Evolutionary conservation across 768 basidiomycete genomes (phyloP), one percentile per base, ranked within the genome.

Genomic region (Amanita polypyramis): DNA sequence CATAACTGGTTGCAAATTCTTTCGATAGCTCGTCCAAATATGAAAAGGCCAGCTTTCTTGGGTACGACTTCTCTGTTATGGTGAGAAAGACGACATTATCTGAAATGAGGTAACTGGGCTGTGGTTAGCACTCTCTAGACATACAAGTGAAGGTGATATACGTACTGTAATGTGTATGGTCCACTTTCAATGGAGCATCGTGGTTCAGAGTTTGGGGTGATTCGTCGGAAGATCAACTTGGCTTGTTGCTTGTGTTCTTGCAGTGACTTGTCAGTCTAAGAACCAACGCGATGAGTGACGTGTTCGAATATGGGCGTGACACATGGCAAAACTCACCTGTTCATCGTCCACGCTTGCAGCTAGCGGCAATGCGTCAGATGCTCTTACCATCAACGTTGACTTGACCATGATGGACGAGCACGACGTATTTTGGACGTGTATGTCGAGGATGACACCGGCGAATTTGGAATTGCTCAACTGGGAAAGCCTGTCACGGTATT

Each of bases 201-300:
- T 7, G 94, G 92, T 63, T 99, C 96, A 17, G 89, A 83, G 64
- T 97, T 93, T 38, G 91, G 80, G 21, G 88, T 90, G 59, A 99
- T 83, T 33, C 96, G 82, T 51, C 94, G 78, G 63, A 97, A 97
- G 58, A 99, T 85, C 56, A 99, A 76, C 65, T 99, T 99, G 27
- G 94, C 81, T 63, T 99, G 95, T 56, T 97, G 95, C 63, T 99
- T 99, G 73, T 97, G 92, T 66, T 98, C 96, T 60, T 93, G 90
- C 34, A 99, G 70, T 48, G 84, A 75, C 61, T 87, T 85, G 65
- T 98, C 94, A 55, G 91, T 96, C 95, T 98, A 54, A 59, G 50
- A 20, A 42, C 5, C 23, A 42, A 64, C 59, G 60, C 59, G 61
- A 58, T 60, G 34, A 62, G 57, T 49, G 47, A 48, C 39, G 45